These are phyloP conservation scores for Aspergillus glaucus DNA, from an alignment of 2,329 filamentous ascomycete species.

Conservation along the genomic window DNA sequence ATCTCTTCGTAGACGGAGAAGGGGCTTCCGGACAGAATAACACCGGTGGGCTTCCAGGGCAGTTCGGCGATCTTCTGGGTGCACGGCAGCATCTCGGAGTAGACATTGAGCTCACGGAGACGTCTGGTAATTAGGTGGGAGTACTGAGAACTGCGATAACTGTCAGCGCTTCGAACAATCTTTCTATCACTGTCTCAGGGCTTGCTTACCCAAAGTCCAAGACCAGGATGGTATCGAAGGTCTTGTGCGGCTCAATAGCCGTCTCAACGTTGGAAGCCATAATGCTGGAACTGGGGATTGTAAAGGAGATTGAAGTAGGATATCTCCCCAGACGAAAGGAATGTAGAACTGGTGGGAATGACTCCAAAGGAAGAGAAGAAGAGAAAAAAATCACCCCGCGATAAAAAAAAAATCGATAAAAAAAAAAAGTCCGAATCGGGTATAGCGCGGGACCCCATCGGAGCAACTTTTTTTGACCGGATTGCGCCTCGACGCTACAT, in stretches of 20 bases:
- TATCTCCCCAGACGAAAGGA: not conserved
- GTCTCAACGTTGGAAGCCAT: conserved; percentile 1
- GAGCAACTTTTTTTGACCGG: conserved; percentile 2
- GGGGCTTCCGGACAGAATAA: conserved; percentile 49
- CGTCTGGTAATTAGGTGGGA: conserved; percentile 69
- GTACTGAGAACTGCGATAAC: conserved; percentile 51
- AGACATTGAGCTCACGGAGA: conserved; percentile 72
- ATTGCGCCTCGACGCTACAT: not conserved
- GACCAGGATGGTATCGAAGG: conserved; percentile 62
- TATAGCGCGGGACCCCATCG: conserved; percentile 12
- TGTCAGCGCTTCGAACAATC: no score
- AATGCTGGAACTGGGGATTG: not conserved
- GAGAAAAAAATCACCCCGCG: not conserved
- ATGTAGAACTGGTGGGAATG: not conserved
- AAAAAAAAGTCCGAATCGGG: conserved; percentile 19
- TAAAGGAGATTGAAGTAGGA: not conserved
- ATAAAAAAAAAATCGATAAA: conserved; percentile 18
- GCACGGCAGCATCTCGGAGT: conserved; percentile 81
- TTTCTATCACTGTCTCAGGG: no score
- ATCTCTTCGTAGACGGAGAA: conserved; percentile 76
- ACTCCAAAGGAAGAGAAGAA: not conserved
- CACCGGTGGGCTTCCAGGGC: conserved; percentile 71
- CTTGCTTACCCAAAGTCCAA: conserved; percentile 55
- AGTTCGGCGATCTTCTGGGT: conserved; percentile 75
- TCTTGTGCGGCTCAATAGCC: conserved; percentile 1